phyloP scores from a whole-genome alignment of 75 land plant genomes.

The Ceratopteris richardii region DNA sequence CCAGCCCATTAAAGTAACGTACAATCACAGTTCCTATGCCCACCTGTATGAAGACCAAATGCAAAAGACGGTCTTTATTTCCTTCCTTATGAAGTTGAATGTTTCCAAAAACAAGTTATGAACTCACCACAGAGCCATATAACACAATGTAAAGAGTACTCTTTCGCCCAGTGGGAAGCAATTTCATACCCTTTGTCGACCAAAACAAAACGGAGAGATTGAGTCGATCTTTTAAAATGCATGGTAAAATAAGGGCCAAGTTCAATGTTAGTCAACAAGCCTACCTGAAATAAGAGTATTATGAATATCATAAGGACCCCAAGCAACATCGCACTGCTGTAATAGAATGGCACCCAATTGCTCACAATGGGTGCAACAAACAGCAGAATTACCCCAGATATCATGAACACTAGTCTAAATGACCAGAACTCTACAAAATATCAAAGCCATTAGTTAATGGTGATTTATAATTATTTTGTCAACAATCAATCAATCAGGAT shows the following conservation, averaged over 20 bases:
- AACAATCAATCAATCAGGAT: background rate
- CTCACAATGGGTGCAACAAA: conserved; percentile 53
- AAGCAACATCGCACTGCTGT: conserved; percentile 77
- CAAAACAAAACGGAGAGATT: too few species aligned
- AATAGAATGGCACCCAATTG: conserved; percentile 76
- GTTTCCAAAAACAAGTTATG: background rate
- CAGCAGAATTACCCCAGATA: conserved; percentile 47
- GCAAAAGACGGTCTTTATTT: too few species aligned
- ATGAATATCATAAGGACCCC: conserved; percentile 69
- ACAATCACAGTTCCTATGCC: conserved; percentile 67
- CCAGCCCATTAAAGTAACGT: conserved; percentile 46
- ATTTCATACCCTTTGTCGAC: conserved; percentile 74
- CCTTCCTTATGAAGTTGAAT: too few species aligned
- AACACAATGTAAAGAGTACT: conserved; percentile 56
- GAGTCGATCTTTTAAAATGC: too few species aligned
- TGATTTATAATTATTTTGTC: background rate
- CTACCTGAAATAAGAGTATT: conserved; percentile 83
- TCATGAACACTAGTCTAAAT: conserved; percentile 56
- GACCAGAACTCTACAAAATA: conserved; percentile 44
- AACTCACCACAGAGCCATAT: conserved; percentile 66
- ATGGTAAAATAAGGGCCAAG: too few species aligned
- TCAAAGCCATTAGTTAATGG: too few species aligned
- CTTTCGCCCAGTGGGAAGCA: conserved; percentile 86
- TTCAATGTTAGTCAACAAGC: background rate
- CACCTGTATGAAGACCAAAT: conserved; percentile 32